phyloP scores from a whole-genome alignment of 257 asterid species.

The Solanum gracilifrons region DNA sequence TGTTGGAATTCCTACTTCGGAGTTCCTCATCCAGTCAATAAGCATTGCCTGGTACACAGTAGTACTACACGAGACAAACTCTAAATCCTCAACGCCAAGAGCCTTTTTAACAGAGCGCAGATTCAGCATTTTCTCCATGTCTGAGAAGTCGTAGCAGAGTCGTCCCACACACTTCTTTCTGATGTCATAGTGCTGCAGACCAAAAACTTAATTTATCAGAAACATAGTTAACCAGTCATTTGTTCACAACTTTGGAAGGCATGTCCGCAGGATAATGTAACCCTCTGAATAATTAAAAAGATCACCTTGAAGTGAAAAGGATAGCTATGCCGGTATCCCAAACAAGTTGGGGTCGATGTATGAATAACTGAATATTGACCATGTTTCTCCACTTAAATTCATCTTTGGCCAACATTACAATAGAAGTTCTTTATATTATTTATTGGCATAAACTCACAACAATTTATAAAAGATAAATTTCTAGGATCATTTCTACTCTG shows the following conservation, averaged over 20 bases:
- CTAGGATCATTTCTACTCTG: background rate
- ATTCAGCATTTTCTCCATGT: constrained; percentile 21
- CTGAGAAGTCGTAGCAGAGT: constrained; percentile 31
- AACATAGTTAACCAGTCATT: background rate
- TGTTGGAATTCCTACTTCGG: constrained; percentile 21
- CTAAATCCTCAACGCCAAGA: constrained; percentile 25
- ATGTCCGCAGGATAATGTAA: background rate
- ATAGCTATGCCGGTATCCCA: background rate
- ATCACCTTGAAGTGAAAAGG: background rate
- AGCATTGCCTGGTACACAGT: constrained; percentile 21
- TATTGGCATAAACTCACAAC: background rate
- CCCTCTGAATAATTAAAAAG: background rate
- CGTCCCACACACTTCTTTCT: constrained; percentile 20
- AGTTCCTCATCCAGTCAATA: constrained; percentile 29
- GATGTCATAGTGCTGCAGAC: constrained; percentile 27
- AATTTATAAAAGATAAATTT: background rate
- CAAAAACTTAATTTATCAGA: background rate
- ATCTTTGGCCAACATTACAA: background rate
- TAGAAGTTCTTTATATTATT: background rate
- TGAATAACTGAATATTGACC: background rate
- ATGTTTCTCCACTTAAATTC: background rate
- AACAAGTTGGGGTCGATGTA: background rate
- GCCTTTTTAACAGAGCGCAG: constrained; percentile 18
- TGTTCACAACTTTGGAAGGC: background rate
- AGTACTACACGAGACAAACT: constrained; percentile 24